Percentiles rank a stretch among this genome's conserved stretches.
phyloP scores from a whole-genome alignment of 2,329 filamentous ascomycete species.

The Calonectria fujianensis region DNA sequence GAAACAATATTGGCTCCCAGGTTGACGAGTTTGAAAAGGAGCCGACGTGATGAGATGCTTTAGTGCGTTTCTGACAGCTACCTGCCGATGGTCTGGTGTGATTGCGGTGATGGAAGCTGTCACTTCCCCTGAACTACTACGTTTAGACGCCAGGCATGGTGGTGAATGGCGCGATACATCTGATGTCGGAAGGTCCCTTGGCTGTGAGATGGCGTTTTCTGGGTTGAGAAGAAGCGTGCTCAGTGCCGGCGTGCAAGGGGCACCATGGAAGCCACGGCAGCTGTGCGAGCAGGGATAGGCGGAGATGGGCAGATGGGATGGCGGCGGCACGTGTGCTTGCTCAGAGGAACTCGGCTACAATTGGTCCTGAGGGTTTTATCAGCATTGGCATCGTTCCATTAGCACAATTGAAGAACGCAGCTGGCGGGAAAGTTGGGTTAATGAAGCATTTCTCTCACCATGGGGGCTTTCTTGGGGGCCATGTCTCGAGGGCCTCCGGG shows the following conservation, averaged over 20 bases:
- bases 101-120: conserved; percentile 14
- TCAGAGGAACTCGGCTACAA: not conserved
- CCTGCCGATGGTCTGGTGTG: conserved; percentile 5
- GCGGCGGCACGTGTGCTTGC: conserved; percentile 11
- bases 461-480: conserved; percentile 1
- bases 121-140: not conserved
- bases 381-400: conserved; percentile 17
- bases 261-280: not conserved
- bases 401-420: conserved; percentile 3
- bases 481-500: not conserved
- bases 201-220: not conserved
- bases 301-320: conserved; percentile 7
- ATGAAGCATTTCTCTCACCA: not conserved
- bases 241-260: conserved; percentile 9
- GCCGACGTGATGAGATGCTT: not conserved
- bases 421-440: conserved; percentile 10
- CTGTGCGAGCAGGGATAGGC: not conserved
- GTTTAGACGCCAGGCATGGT: not conserved
- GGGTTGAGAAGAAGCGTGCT: not conserved
- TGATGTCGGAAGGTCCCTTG: not conserved
- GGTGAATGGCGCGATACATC: conserved; percentile 1
- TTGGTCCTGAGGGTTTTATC: not conserved
- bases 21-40: not conserved
- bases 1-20: not conserved
- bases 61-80: not conserved